phyloP scores from a whole-genome alignment of 1,139 yeast species.

The Candida sp. region DNA sequence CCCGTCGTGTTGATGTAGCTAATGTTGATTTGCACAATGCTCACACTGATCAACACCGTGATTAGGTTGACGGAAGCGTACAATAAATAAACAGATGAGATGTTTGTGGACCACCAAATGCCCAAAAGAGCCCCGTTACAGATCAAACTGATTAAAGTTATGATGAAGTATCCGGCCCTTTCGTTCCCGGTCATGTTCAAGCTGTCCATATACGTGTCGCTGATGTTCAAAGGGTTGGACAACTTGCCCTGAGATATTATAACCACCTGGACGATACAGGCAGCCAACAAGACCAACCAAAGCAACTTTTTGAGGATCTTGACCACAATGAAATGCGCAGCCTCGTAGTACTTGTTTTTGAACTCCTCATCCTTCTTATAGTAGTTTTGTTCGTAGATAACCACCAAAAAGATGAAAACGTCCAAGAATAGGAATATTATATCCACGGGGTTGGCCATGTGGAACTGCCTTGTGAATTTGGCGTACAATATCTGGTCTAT shows the following conservation, averaged over 20 bases:
- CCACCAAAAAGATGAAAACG: constrained; percentile 9
- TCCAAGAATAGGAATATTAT: constrained; percentile 5
- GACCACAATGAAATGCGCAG: constrained; percentile 5
- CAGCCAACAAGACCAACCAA: constrained; percentile 15
- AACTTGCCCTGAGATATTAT: constrained; percentile 15
- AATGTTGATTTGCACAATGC: constrained; percentile 18
- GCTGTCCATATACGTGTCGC: not conserved
- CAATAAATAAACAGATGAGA: constrained; percentile 15
- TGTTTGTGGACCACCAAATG: constrained; percentile 17
- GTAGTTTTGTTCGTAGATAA: constrained; percentile 6
- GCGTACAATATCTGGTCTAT: constrained; percentile 10
- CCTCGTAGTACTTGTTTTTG: constrained; percentile 1
- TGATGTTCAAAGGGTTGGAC: constrained; percentile 15
- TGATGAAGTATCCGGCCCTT: constrained; percentile 12
- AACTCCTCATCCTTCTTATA: constrained; percentile 1
- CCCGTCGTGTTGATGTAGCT: constrained; percentile 11
- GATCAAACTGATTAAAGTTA: constrained; percentile 14
- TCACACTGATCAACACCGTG: constrained; percentile 19
- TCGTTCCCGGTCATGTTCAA: constrained; percentile 9
- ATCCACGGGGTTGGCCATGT: constrained; percentile 4
- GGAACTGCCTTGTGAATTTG: constrained; percentile 6
- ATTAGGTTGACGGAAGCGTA: constrained; percentile 17
- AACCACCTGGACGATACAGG: constrained; percentile 15
- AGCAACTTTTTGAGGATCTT: constrained; percentile 11
- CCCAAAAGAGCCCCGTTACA: constrained; percentile 17